Base-by-base conservation (phyloP, 2,329 filamentous ascomycete species). In the Beauveria brongniartii region DNA sequence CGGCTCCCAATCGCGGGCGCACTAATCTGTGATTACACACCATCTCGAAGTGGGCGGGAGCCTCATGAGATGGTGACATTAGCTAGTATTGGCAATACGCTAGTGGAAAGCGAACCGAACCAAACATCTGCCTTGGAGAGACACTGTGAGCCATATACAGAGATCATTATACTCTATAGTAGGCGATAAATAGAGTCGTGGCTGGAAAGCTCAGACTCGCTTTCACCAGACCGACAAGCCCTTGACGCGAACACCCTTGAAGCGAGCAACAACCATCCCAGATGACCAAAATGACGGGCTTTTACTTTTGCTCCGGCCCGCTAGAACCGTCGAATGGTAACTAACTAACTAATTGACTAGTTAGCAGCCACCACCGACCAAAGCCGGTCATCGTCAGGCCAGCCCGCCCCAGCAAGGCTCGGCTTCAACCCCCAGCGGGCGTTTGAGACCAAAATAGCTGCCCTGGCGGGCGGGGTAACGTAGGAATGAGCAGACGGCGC, bases 401-500 rank as follows among this genome's bases (percentile, higher is more conserved):
- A 24, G 16, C 47, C 18, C 48, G 24, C 34, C 34, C 30, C 4
- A 34, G 30, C 30, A 34, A 34, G 30, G 30, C 30, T 34, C 30
- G 30, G 30, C 30, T 34, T 34, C 30, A 34, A 34, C 12, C 30
- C 44, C 30, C 44, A 57, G 43, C 24, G 24, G 40, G 55, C 30
- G 43, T 24, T 24, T 30, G 43, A 57, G 55, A 50, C 55, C 30
- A 57, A 57, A 57, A 50, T 57, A 57, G 55, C 55, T 57, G 43
- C 30, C n/a, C 18, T 9, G 28, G 44, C 24, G 55, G 30, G 20
- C 44, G 14, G 18, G 14, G 16, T 56, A 47, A 34, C 22, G n/a
- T 41, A 14, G 55, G 55, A 40, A 20, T 40, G 55, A 41, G 22
- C 40, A 5, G 24, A 16, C 28, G 28, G 40, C 3, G 3, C 12